Conservation (phyloP, 441 rosid genomes). For the Populus hybrid region DNA sequence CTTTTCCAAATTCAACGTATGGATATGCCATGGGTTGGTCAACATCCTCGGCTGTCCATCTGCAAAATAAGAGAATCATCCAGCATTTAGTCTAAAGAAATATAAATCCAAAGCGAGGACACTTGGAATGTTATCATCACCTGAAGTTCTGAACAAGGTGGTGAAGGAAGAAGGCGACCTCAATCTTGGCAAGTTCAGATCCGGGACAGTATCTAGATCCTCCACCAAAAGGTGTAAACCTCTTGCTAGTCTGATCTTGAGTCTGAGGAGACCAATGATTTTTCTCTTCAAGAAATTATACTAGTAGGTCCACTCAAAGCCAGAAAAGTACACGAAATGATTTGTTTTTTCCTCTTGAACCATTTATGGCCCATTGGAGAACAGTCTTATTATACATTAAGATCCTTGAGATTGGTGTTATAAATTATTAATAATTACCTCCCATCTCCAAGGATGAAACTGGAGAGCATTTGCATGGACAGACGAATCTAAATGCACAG, state of each 20-base stretch:
- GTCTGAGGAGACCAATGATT: constrained; percentile 13
- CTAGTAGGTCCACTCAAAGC: too few relatives aligned
- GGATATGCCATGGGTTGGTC: constrained; percentile 52
- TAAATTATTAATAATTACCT: constrained; percentile 33
- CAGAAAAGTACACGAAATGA: too few relatives aligned
- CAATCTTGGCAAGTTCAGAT: constrained; percentile 64
- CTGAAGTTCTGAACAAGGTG: constrained; percentile 59
- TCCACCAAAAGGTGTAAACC: constrained; percentile 66
- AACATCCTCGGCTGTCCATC: constrained; percentile 43
- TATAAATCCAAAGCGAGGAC: too few relatives aligned
- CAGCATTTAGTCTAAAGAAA: constrained; percentile 8
- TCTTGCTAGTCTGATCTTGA: constrained; percentile 47
- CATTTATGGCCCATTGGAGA: constrained; percentile 11
- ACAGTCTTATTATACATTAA: neutral
- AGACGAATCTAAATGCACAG: constrained; percentile 51
- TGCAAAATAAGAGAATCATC: constrained; percentile 8
- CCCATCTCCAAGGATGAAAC: constrained; percentile 70
- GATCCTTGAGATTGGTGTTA: neutral
- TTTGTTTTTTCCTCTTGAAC: too few relatives aligned
- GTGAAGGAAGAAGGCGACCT: constrained; percentile 63
- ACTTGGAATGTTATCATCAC: constrained; percentile 20
- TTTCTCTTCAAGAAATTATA: too few relatives aligned
- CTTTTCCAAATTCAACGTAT: constrained; percentile 47
- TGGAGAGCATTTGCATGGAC: constrained; percentile 37
- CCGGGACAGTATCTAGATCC: constrained; percentile 71